Base-by-base conservation (phyloP, 176 grass and related monocot species). In the Thalia dealbata region DNA sequence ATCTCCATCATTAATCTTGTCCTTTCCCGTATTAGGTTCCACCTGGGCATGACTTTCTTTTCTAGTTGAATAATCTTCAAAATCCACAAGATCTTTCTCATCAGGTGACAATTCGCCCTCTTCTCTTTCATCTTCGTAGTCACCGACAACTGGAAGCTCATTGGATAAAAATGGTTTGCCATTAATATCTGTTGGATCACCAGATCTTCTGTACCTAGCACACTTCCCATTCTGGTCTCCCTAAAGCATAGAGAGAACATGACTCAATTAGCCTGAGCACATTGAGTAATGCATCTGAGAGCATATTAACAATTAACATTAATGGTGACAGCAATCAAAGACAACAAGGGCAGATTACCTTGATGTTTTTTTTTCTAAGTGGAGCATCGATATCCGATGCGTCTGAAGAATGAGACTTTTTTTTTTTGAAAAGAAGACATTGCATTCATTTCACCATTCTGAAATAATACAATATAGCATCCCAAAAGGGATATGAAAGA, bases 91-190 rank as follows among this genome's bases (percentile, higher is more conserved):
- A 75, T 79, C 84, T 32, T 90, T 85, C 75, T 90, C 92, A 75
- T 90, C 93, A 54, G 93, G 93, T 0, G 93, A 96, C 76, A 96
- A 83, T 80, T 96, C 93, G 26, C 93, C 93, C 77, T 96, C 93
- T 72, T 96, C 93, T 82, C 93, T 85, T 85, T 92, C 93, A 75
- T 88, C 81, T 81, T 92, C 92, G 10, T 48, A 82, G 50, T 76
- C 71, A 75, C 78, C 80, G 74, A 84, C 26, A 10, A n/a, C n/a
- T n/a, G n/a, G n/a, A n/a, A 67, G 65, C 83, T 91, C 82, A 81
- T 72, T 78, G 56, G 72, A 73, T 51, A 73, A 14, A 6, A 43
- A 44, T 41, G 73, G 82, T 78, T 91, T 85, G 26, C 73, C 85
- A 81, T 75, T 61, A 51, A 85, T 80, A 45, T 70, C 74, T 29